Evolutionary conservation across 225 moss, liverwort and hornwort genomes (phyloP).

Genomic region (Bryoerythrophyllum caledonicum): DNA sequence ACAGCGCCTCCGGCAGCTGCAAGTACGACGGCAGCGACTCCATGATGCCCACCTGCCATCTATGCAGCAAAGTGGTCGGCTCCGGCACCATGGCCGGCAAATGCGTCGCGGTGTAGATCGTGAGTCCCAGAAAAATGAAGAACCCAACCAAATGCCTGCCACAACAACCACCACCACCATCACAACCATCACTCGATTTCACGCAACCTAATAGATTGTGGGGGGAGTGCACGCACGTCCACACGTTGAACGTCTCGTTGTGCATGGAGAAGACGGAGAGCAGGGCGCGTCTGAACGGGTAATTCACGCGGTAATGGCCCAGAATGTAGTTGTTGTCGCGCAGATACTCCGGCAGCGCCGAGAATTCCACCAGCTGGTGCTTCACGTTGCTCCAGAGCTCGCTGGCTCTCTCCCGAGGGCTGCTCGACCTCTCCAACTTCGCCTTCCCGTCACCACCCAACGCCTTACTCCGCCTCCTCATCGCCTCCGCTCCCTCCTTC

Average conservation of each 20-base stretch:
- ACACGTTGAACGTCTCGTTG: slow-evolving; percentile 66
- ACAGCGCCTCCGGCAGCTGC: slow-evolving; percentile 61
- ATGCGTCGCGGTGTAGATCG: slow-evolving; percentile 64
- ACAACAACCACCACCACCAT: slow-evolving; percentile 3
- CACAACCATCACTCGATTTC: neutral
- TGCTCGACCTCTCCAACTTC: slow-evolving; percentile 18
- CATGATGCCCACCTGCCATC: slow-evolving; percentile 51
- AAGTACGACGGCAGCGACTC: slow-evolving; percentile 67
- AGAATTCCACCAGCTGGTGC: slow-evolving; percentile 59
- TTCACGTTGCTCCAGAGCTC: slow-evolving; percentile 52
- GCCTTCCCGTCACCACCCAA: neutral
- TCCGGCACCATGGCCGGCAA: slow-evolving; percentile 58
- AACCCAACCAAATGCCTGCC: slow-evolving; percentile 91
- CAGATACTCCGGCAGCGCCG: slow-evolving; percentile 52
- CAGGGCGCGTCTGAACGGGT: slow-evolving; percentile 52
- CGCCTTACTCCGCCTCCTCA: slow-evolving; percentile 11
- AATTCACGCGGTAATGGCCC: slow-evolving; percentile 54
- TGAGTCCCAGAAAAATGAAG: slow-evolving; percentile 78
- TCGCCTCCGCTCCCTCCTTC: neutral
- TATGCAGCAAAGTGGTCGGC: slow-evolving; percentile 43
- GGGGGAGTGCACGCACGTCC: slow-evolving; percentile 41
- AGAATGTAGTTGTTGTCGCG: slow-evolving; percentile 65
- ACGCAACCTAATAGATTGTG: neutral
- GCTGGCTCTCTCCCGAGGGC: slow-evolving; percentile 37
- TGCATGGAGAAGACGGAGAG: slow-evolving; percentile 56